Evolutionary conservation across 1,139 yeast species (phyloP).

Genomic region (Lizanozyma gosingica): DNA sequence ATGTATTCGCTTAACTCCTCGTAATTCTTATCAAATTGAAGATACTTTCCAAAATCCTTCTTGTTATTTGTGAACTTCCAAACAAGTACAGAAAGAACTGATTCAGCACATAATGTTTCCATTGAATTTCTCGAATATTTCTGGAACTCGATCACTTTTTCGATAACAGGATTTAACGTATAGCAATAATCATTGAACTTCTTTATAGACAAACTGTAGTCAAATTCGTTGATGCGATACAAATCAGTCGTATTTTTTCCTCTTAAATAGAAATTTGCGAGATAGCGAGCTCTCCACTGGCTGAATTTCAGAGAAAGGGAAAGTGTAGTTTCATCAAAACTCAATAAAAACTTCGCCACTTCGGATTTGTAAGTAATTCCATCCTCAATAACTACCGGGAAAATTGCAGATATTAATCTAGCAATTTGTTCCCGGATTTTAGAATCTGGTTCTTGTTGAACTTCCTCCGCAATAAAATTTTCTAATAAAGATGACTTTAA

Average conservation of each 20-base stretch:
- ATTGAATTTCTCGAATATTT: slow-evolving; percentile 8
- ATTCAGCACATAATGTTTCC: slow-evolving; percentile 23
- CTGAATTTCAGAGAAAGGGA: slow-evolving; percentile 14
- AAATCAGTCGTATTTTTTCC: slow-evolving; percentile 6
- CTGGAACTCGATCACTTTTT: slow-evolving; percentile 8
- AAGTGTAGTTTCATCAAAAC: slow-evolving; percentile 3
- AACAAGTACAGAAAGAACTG: slow-evolving; percentile 29
- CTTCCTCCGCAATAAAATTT: slow-evolving; percentile 12
- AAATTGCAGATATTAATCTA: slow-evolving; percentile 2
- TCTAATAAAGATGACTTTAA: slow-evolving; percentile 11
- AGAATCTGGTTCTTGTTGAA: neutral
- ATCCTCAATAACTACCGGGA: slow-evolving; percentile 4
- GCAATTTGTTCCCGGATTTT: neutral
- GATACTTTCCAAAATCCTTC: slow-evolving; percentile 11
- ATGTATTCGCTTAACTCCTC: slow-evolving; percentile 12
- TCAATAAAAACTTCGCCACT: slow-evolving; percentile 16
- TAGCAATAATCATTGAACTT: slow-evolving; percentile 7
- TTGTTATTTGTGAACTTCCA: slow-evolving; percentile 11
- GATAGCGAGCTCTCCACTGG: slow-evolving; percentile 32
- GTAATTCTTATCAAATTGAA: slow-evolving; percentile 11
- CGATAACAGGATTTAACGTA: slow-evolving; percentile 12
- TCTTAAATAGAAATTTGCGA: slow-evolving; percentile 30
- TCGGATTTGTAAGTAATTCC: slow-evolving; percentile 4
- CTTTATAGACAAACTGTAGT: slow-evolving; percentile 6
- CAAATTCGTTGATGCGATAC: slow-evolving; percentile 6